These are phyloP conservation scores for Tephrocybe sp. DNA, from an alignment of 768 basidiomycete genomes.

Conservation along the genomic window DNA sequence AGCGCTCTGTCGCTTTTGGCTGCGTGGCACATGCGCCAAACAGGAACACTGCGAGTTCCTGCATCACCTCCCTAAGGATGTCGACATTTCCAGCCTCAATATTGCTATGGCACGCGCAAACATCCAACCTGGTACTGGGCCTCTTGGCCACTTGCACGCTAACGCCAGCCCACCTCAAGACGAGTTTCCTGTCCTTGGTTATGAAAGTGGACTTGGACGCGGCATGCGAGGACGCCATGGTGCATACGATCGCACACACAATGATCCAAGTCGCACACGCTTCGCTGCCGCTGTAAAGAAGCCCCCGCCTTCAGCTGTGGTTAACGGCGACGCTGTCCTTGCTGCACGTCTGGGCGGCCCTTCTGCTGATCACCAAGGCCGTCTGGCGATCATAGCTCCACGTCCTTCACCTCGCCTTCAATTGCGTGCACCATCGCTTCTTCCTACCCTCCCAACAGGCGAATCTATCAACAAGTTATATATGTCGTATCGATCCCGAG, in stretches of 20 bases:
- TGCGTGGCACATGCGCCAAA: slow-evolving; percentile 95
- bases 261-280: slow-evolving; percentile 85
- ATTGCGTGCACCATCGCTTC: slow-evolving; percentile 73
- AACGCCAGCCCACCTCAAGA: slow-evolving; percentile 40
- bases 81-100: slow-evolving; percentile 71
- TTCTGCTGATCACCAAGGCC: slow-evolving; percentile 44
- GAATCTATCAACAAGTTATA: slow-evolving; percentile 77
- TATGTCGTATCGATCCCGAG: slow-evolving; percentile 84
- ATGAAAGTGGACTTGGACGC: slow-evolving; percentile 31
- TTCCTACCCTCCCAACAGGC: slow-evolving; percentile 90
- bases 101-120: slow-evolving; percentile 66
- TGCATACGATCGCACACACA: slow-evolving; percentile 42
- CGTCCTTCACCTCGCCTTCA: slow-evolving; percentile 83
- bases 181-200: slow-evolving; percentile 73
- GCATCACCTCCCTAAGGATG: slow-evolving; percentile 85
- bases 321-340: slow-evolving; percentile 34
- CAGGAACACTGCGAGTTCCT: slow-evolving; percentile 96
- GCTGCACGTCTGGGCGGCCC: slow-evolving; percentile 51
- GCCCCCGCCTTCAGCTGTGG: slow-evolving; percentile 25
- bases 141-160: slow-evolving; percentile 33
- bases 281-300: slow-evolving; percentile 93
- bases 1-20: slow-evolving; percentile 95
- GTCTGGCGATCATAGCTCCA: slow-evolving; percentile 71
- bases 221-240: slow-evolving; percentile 39
- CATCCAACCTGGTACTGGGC: slow-evolving; percentile 46